Evolutionary conservation across 2,329 filamentous ascomycete genomes (phyloP).

Genomic region (Phyllosticta citriasiana): DNA sequence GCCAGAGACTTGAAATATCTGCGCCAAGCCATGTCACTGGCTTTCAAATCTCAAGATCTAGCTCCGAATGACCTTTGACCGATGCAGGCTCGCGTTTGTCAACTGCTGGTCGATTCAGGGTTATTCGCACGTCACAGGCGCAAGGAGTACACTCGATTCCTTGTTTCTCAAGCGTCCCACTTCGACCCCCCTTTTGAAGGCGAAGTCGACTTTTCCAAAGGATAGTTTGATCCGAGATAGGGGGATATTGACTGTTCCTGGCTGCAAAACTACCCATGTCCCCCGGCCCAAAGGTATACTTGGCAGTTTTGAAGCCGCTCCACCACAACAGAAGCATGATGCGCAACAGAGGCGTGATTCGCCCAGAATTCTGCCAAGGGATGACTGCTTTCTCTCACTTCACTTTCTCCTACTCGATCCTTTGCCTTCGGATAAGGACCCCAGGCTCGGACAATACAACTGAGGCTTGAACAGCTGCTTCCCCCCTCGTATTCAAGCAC

Average conservation of each 20-base stretch:
- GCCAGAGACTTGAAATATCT: constrained; percentile 12
- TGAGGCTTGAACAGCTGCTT: neutral
- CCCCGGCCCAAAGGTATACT: neutral
- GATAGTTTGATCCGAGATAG: neutral
- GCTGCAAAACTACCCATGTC: neutral
- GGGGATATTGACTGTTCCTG: neutral
- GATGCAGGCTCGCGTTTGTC: neutral
- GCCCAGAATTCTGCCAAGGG: neutral
- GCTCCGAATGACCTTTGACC: neutral
- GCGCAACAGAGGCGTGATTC: neutral
- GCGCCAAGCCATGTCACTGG: neutral
- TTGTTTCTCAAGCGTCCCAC: neutral
- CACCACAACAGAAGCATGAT: neutral
- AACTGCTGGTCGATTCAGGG: neutral
- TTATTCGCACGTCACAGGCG: neutral
- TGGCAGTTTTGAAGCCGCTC: neutral
- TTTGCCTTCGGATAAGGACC: neutral
- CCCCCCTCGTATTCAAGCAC: neutral
- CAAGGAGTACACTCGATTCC: neutral
- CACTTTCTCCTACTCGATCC: neutral
- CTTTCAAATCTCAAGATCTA: neutral
- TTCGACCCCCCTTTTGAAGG: neutral
- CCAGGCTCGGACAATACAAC: neutral
- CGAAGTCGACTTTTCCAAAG: neutral
- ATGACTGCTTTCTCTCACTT: neutral